Base-by-base conservation (phyloP, 805 yeast genomes). In the Ogataea ganodermae region DNA sequence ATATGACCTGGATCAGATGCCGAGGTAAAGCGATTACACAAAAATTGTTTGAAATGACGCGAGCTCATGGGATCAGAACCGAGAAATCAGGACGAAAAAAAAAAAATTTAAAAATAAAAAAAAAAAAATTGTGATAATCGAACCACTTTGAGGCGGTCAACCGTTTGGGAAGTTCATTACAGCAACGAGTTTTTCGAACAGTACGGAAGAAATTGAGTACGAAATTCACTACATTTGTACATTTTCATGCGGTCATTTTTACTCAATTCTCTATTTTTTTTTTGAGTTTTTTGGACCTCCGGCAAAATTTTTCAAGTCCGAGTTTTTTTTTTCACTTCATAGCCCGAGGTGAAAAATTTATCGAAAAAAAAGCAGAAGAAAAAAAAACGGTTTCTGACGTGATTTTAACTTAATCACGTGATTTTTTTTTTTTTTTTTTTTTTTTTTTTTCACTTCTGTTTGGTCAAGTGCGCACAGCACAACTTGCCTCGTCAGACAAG, bases 1-100 rank as follows among this genome's bases (percentile, higher is more conserved):
- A 38, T 38, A 14, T 38, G 42, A 38, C 22, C 20, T 33, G 20
- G 32, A 27, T 27, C 42, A 38, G 30, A 38, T 22, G 42, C 42
- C 42, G 42, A 38, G 31, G 23, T 17, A 3, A 33, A 16, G 10
- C 16, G 27, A 38, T 38, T 8, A 26, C 42, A 38, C 42, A 38
- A 38, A 18, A 26, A 26, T 38, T 13, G 10, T 16, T 20, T 3
- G 17, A 26, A 38, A 38, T 38, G 42, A 38, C 42, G 42, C 42
- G 30, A 38, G 23, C 9, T 38, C 42, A 38, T 26, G 42, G 12
- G 32, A 38, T 26, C 18, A 16, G 23, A 33, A 33, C 6, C 36
- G 36, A 23, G 36, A 33, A 18, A 7, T 33, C 10, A 17, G 36
- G 22, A 24, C 7, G 27, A 7, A 7, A 24, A 10, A 24, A 24